Evolutionary conservation across 2,329 filamentous ascomycete genomes (phyloP), one percentile per base, ranked within the genome.

Genomic region (Colletotrichum sidae): DNA sequence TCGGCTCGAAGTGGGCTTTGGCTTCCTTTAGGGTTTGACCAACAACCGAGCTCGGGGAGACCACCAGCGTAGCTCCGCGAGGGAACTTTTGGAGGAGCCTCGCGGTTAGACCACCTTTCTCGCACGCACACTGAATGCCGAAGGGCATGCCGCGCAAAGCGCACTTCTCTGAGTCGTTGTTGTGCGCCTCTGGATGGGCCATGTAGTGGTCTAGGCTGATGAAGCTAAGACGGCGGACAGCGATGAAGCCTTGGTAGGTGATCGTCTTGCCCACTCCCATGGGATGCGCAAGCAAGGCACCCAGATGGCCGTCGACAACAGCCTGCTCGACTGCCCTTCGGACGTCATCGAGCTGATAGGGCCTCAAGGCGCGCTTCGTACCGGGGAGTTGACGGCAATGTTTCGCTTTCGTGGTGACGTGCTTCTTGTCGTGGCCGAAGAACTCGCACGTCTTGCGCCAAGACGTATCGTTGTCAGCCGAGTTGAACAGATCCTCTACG

Each of bases 61-160:
- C 17, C 5, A 38, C 12, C 13, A 51, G 49, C 3, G 34, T 38
- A 25, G 49, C 49, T 51, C 34, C 34, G 8, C 12, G 12, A 33
- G 49, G 49, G 49, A 51, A 51, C 49, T 51, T 51, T 12, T 51
- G 10, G 49, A 51, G 49, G 49, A 51, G 17, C 13, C 11, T 51
- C 15, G 46, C 25, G 8, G 46, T 37, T 11, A 50, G 25, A 34
- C 17, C 25, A 10, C 9, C 46, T 33, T 34, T 50, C 46, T 50
- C 25, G 10, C 25, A 50, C 25, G 25, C 25, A 50, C 25, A 50
- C 46, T 50, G 25, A 34, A 50, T 50, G n/a, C 25, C 17, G 17
- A 17, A 17, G 17, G 17, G 17, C 17, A 17, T 17, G 17, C 17
- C 17, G 17, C 17, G 25, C 25, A 50, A 34, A 34, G 46, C 10